phyloP scores from a whole-genome alignment of 78 protist genomes.

The Cyanophora paradoxa region DNA sequence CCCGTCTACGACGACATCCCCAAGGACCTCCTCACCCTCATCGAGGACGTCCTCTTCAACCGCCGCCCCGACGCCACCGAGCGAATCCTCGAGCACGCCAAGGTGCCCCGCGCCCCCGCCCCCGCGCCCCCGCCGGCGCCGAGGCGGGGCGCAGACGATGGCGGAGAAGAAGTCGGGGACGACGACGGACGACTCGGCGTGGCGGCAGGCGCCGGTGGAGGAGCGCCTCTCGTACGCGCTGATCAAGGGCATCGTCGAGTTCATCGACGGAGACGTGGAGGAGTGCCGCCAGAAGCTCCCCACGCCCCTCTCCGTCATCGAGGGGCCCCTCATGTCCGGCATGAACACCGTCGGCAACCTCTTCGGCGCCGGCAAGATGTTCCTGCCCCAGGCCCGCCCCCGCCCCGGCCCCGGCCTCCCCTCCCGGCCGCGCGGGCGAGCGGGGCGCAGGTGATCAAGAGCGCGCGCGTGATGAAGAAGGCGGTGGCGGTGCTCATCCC shows the following conservation, averaged over 20 bases:
- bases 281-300: conserved; percentile 64
- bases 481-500: conserved; percentile 94
- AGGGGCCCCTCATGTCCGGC: conserved; percentile 96
- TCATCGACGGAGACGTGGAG: conserved; percentile 84
- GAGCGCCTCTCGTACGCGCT: conserved; percentile 78
- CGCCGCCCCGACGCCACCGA: conserved; percentile 30
- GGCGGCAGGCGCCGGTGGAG: conserved; percentile 75
- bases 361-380: conserved; percentile 98
- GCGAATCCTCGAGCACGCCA: conserved; percentile 11
- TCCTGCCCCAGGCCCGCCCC: conserved; percentile 72
- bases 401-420: background rate
- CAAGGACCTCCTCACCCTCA: background rate
- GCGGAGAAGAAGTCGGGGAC: conserved; percentile 16
- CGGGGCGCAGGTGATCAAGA: conserved; percentile 84
- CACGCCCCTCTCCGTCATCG: conserved; percentile 60
- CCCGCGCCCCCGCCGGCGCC: conserved; percentile 8
- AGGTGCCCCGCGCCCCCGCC: conserved; percentile 25
- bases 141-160: conserved; percentile 3
- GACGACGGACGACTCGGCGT: conserved; percentile 50
- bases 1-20: conserved; percentile 86
- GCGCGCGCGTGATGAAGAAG: conserved; percentile 97
- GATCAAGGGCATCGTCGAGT: conserved; percentile 88
- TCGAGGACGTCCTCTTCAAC: conserved; percentile 67
- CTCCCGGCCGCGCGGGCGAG: background rate
- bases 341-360: conserved; percentile 95